Evolutionary conservation across 2,329 filamentous ascomycete genomes (phyloP).

Genomic region (Claviceps fusiformis): DNA sequence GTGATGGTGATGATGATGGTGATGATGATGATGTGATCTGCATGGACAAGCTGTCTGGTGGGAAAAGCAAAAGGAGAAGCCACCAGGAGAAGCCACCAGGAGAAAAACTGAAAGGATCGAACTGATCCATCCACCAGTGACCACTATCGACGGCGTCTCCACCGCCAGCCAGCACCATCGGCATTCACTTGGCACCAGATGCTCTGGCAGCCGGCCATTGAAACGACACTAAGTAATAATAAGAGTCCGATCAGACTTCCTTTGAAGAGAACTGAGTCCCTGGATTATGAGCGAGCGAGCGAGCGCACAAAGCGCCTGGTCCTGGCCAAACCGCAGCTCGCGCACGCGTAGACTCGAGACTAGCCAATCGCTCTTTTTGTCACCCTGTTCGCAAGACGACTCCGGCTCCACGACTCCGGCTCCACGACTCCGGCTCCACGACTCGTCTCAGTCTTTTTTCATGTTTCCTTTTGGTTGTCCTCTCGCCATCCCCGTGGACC

Average conservation of each 20-base stretch:
- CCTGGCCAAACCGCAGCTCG: neutral
- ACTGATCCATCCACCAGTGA: neutral
- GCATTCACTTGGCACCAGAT: neutral
- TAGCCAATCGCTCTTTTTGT: neutral
- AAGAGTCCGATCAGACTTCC: too few relatives aligned
- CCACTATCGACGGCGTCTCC: neutral
- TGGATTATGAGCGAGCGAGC: neutral
- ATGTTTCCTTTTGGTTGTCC: neutral
- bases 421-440: neutral
- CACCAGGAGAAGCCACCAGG: neutral
- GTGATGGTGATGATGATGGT: neutral
- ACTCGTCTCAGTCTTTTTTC: neutral
- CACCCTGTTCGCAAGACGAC: neutral
- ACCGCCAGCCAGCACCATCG: neutral
- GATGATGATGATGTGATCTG: too few relatives aligned
- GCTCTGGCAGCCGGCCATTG: neutral
- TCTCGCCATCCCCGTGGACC: neutral
- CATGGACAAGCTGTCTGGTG: too few relatives aligned
- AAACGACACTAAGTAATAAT: neutral
- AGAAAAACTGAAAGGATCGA: neutral
- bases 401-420: neutral
- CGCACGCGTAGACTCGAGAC: neutral
- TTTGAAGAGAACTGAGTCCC: neutral
- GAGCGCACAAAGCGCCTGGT: neutral
- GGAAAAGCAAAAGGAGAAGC: too few relatives aligned